phyloP scores from a whole-genome alignment of 1,284 basidiomycete species.

The Schizophyllum commune region DNA sequence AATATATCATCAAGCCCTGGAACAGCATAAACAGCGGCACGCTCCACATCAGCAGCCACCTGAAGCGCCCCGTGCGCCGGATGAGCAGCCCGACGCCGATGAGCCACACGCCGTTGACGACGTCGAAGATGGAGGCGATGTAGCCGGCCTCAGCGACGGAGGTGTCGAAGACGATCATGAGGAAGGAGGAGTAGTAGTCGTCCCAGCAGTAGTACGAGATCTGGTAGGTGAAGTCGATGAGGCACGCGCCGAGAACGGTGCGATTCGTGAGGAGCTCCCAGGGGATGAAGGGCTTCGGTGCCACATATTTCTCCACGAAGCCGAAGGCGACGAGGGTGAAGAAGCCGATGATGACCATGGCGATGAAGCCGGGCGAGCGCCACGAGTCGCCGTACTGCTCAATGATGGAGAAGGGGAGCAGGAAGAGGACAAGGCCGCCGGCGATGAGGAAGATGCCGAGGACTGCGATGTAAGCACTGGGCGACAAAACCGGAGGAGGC shows the following conservation, averaged over 20 bases:
- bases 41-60: background rate
- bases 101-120: background rate
- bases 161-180: background rate
- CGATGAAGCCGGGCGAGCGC: background rate
- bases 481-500: too few species aligned
- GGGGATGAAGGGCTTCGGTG: background rate
- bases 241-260: background rate
- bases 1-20: background rate
- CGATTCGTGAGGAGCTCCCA: background rate
- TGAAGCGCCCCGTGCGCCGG: background rate
- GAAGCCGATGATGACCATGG: background rate
- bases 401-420: background rate
- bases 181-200: background rate
- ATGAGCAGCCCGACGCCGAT: background rate
- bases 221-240: background rate
- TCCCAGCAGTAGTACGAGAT: background rate
- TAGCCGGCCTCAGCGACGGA: background rate
- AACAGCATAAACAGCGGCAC: background rate
- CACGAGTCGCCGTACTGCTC: background rate
- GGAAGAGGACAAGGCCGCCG: background rate
- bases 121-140: background rate
- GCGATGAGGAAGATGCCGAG: background rate
- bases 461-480: too few species aligned
- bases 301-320: background rate
- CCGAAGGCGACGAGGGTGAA: background rate